A percentile compares a stretch with the other conserved stretches of the same genome.
Evolutionary conservation across 2,329 filamentous ascomycete genomes (phyloP).

Genomic region (Acephala macrosclerotiorum): DNA sequence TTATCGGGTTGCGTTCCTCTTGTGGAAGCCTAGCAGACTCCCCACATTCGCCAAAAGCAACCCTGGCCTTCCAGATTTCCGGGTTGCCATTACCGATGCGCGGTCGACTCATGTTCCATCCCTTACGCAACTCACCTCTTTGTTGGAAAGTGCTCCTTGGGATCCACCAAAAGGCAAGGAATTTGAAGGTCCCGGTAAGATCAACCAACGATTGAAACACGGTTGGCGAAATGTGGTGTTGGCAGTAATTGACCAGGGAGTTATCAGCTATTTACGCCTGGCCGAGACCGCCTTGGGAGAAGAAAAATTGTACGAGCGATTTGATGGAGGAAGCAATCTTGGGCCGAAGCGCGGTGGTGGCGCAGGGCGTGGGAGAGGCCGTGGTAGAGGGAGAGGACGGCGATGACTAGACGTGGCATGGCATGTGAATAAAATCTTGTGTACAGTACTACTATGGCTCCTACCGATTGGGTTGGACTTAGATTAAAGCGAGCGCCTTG

Average conservation of each 20-base stretch:
- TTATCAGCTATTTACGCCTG: conserved; percentile 87
- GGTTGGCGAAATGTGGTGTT: conserved; percentile 85
- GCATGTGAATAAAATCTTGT: conserved; percentile 13
- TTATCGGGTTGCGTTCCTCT: conserved; percentile 78
- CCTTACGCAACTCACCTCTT: conserved; percentile 70
- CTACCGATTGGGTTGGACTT: conserved; percentile 15
- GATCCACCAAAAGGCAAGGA: conserved; percentile 58
- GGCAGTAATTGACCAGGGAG: conserved; percentile 87
- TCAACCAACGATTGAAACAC: conserved; percentile 84
- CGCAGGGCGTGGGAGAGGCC: conserved; percentile 37
- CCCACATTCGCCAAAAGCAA: conserved; percentile 78
- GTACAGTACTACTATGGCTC: conserved; percentile 4
- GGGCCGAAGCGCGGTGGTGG: conserved; percentile 47
- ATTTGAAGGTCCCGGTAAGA: conserved; percentile 52
- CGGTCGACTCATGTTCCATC: conserved; percentile 75
- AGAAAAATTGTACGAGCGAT: conserved; percentile 74
- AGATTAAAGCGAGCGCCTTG: conserved; percentile 21
- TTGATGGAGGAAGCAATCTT: conserved; percentile 50
- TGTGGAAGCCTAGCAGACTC: conserved; percentile 75
- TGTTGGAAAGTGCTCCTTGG: conserved; percentile 78
- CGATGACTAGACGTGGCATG: conserved; percentile 38
- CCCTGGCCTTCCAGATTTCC: conserved; percentile 82
- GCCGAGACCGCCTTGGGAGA: conserved; percentile 81
- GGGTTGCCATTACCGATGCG: conserved; percentile 82
- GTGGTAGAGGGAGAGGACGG: conserved; percentile 43